Evolutionary conservation across 1,284 basidiomycete genomes (phyloP), one percentile per base, ranked within the genome.

Genomic region (Ustanciosporium gigantosporum): DNA sequence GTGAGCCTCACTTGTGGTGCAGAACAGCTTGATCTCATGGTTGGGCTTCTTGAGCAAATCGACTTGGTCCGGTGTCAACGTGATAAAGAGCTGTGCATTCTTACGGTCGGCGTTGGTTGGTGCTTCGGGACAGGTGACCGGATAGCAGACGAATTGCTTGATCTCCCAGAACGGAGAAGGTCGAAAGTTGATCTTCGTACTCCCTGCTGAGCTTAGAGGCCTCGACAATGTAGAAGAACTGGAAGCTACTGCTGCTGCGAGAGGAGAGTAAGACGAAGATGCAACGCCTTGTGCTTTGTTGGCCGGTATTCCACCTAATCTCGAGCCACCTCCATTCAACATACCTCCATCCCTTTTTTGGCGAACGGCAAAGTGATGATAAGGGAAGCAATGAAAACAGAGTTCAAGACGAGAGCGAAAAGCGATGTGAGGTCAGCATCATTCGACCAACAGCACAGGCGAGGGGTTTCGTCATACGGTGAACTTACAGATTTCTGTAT

Each of bases 101-200:
- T 59, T 59, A 22, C 66, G 62, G n/a, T 66, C 68, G 16, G 49
- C 29, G 8, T 68, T 46, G 0, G 60, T 60, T 0, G 62, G 64
- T 4, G 68, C 70, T 24, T 73, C 73, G 14, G 46, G 49, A 13
- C 70, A 53, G 23, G 57, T 53, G n/a, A 67, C 46, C 25, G 62
- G 55, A 3, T 43, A 35, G 2, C 62, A 66, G 14, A 70, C 62
- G 25, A 62, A 66, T n/a, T 67, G 55, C 35, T 56, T 51, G 43
- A 68, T 50, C 41, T 74, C 66, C 44, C 60, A 74, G 38, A 74
- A 74, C 0, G 72, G 72, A 4, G 72, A 74, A 5, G 67, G 43
- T 22, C 57, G 57, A 34, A 74, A 74, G 41, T 60, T 57, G 49
- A 57, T 51, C 35, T 46, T 53, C 16, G 37, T 32, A 5, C 49